Base-by-base conservation (phyloP, 164 flowering plant genomes). In the Saururus chinensis region DNA sequence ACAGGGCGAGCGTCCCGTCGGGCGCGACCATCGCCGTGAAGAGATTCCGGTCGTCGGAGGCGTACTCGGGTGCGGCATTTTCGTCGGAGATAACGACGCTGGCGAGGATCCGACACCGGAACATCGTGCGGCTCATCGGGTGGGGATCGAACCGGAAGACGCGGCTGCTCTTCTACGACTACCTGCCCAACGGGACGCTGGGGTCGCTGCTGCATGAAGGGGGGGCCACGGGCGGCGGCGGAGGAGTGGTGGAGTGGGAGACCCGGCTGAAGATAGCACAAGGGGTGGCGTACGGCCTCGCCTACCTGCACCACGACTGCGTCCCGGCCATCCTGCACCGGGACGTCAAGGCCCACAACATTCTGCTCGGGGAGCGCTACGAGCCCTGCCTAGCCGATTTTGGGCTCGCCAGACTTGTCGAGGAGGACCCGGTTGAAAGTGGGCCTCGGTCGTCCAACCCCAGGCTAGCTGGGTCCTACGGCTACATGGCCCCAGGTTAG, bases 401-500 rank as follows among this genome's bases (percentile, higher is more conserved):
- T 68, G 99, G 99, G 23, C 68, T 95, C 16, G 95, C 99, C 40
- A 80, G 80, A 66, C 74, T 71, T 48, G 79, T 91, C 37, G 60
- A 65, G 17, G 60, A 25, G 6, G 42, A 21, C 11, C 40, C 40
- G 12, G 64, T 72, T 0, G 76, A 77, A 61, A 62, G 57, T 35
- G 73, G 51, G 56, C 65, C 53, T 78, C 78, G 64, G 21, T 48
- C 60, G 25, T 16, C 41, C 19, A 64, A 64, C 41, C 95, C 92
- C 64, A 82, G 77, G 4, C 76, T 93, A 35, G 97, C 97, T 25
- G 99, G 97, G n/a, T 91, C 97, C 48, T 91, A 87, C 57, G 99
- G 99, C 35, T 95, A 95, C 77, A 95, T 95, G 82, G 99, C 99
- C 71, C 99, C 99, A 21, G 99, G 98, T 91, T 82, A 53, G 13